Base-by-base conservation (phyloP, 1,139 yeast species). In the Blastobotrys ciferrii region DNA sequence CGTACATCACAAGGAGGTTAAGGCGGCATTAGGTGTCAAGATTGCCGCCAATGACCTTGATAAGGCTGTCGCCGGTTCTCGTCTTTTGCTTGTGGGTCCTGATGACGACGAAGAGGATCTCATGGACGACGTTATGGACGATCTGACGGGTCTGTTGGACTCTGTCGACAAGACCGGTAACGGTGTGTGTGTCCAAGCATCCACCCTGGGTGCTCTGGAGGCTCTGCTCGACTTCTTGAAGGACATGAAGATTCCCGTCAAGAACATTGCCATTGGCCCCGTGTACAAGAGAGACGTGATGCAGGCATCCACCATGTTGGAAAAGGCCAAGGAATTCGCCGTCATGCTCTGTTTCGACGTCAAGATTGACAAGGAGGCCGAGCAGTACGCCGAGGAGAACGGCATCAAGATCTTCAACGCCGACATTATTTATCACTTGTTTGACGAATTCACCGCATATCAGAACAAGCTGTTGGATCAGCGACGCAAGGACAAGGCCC, bases 101-200 rank as follows among this genome's bases (percentile, higher is more conserved):
- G 97, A 88, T 55, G 99, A 94, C 60, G 97, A 92, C 62, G 98
- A 92, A 72, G 98, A 94, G 52, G 98, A 92, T 52, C 67, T 92
- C 60, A 87, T 87, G 95, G 98, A 92, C 67, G 98, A 92, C 58
- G 97, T 92, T 53, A 94, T 94, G 98, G 97, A 92, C 63, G 99
- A 92, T 70, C 78, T 92, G 68, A 89, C 98, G 37, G 97, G 96
- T 43, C 76, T 92, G 60, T 76, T 92, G 62, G 98, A 89, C 68
- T 87, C 95, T 53, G 97, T 92, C 53, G 98, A 94, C 70, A 82
- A 86, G 56, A 78, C 91, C 42, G 98, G 98, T 62, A 81, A 78
- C 65, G 99, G 98, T 78, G 98, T 94, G 49, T 89, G 91, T 61
- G 99, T 94, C 40, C 99, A 94, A 74, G 98, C 98, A 0, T 89